Evolutionary conservation across 2,329 filamentous ascomycete species (phyloP).

Genomic region (Penicillium sp.): DNA sequence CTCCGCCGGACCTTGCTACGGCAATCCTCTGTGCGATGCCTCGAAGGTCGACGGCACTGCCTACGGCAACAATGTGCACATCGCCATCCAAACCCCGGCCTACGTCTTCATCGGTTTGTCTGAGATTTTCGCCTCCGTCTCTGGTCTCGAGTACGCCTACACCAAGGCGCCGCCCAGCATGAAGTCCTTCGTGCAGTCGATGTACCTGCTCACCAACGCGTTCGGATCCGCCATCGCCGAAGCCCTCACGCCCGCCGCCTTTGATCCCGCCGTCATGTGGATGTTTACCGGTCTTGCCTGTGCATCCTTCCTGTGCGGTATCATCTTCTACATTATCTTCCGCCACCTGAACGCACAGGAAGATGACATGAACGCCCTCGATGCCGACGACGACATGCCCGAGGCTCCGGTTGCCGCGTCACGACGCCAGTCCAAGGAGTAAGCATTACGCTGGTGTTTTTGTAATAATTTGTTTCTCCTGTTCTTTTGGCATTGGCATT

Average conservation of each 20-base stretch:
- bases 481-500: background rate
- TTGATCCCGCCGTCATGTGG: constrained; percentile 65
- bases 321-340: constrained; percentile 54
- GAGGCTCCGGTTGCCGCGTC: constrained; percentile 15
- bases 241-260: constrained; percentile 58
- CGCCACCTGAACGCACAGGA: constrained; percentile 48
- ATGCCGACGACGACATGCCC: constrained; percentile 32
- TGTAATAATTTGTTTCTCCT: background rate
- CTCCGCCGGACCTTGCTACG: constrained; percentile 51
- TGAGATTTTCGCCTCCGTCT: constrained; percentile 63
- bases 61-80: constrained; percentile 42
- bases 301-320: constrained; percentile 48
- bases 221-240: constrained; percentile 59
- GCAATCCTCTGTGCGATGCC: constrained; percentile 33
- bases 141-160: constrained; percentile 69
- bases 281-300: constrained; percentile 60
- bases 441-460: background rate
- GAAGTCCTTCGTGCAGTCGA: constrained; percentile 60
- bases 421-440: constrained; percentile 13
- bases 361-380: constrained; percentile 51
- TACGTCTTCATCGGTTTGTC: constrained; percentile 48
- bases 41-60: constrained; percentile 30
- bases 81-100: constrained; percentile 45
- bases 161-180: constrained; percentile 69
- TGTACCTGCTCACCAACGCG: constrained; percentile 58